phyloP scores from a whole-genome alignment of 192 early-diverging fungal genomes.

The Diversispora epigaea region DNA sequence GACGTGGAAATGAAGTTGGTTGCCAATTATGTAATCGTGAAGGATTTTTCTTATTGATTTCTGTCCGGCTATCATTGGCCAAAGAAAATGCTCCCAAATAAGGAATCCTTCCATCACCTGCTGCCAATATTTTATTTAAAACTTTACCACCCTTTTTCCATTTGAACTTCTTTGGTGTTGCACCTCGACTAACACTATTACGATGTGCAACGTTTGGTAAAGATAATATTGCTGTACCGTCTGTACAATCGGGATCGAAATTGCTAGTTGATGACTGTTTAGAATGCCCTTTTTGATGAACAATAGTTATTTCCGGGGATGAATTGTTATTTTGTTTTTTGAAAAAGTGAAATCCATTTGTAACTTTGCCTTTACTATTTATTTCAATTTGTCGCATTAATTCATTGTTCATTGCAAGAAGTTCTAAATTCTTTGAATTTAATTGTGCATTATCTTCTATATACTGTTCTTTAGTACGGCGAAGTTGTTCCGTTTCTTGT shows the following conservation, averaged over 20 bases:
- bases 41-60: no score
- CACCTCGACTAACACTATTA: conserved; percentile 41
- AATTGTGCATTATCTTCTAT: conserved; percentile 54
- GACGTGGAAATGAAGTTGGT: conserved; percentile 44
- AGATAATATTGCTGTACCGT: conserved; percentile 23
- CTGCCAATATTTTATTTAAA: conserved; percentile 37
- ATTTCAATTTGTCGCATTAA: conserved; percentile 45
- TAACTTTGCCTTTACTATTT: conserved; percentile 25
- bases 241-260: background rate
- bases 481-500: conserved; percentile 45
- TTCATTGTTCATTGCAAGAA: conserved; percentile 58
- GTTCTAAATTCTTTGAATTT: conserved; percentile 54
- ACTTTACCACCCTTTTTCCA: conserved; percentile 48
- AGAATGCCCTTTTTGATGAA: background rate
- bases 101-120: no score
- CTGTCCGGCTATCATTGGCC: no score
- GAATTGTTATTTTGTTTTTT: background rate
- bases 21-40: conserved; percentile 38
- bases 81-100: no score
- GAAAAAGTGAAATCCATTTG: conserved; percentile 30
- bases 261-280: background rate
- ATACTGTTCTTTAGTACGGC: conserved; percentile 49
- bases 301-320: background rate
- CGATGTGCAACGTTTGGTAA: conserved; percentile 33
- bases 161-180: conserved; percentile 54